Percentiles rank a stretch among this genome's conserved stretches.
These are phyloP conservation scores for Wallacemonas sp. DNA, from an alignment of 208 protist species.

Conservation along the genomic window DNA sequence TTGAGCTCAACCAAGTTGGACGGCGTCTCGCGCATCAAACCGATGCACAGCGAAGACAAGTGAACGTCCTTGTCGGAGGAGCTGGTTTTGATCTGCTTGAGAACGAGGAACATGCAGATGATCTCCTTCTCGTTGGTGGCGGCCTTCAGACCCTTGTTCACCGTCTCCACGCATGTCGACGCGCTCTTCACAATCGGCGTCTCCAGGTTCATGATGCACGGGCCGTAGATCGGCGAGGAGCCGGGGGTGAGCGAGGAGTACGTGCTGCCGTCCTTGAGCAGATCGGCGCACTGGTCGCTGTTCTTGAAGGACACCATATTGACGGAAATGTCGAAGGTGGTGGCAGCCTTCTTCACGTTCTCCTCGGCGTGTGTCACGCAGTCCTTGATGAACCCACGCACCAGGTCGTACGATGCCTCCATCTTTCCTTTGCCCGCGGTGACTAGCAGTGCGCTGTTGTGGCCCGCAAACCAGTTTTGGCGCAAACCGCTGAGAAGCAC, in stretches of 20 bases:
- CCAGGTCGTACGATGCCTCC: conserved; percentile 30
- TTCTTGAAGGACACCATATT: conserved; percentile 53
- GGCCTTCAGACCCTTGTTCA: conserved; percentile 45
- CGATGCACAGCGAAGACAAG: conserved; percentile 70
- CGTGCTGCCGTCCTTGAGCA: conserved; percentile 35
- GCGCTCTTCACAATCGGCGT: conserved; percentile 35
- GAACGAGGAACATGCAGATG: conserved; percentile 58
- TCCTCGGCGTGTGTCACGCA: conserved; percentile 52
- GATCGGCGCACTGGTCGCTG: conserved; percentile 50
- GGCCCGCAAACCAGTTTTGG: conserved; percentile 71
- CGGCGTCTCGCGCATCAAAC: conserved; percentile 42
- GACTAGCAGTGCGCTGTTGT: conserved; percentile 64
- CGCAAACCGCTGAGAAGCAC: conserved; percentile 68
- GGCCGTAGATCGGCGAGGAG: conserved; percentile 71
- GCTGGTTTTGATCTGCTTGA: conserved; percentile 68
- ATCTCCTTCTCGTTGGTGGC: conserved; percentile 54
- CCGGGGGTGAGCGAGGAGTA: conserved; percentile 54
- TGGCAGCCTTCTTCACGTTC: conserved; percentile 42
- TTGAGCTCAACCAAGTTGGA: conserved; percentile 53
- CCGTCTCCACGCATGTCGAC: conserved; percentile 29
- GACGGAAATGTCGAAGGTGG: conserved; percentile 64
- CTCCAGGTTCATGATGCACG: conserved; percentile 62
- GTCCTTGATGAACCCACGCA: conserved; percentile 36
- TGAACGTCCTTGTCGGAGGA: conserved; percentile 54
- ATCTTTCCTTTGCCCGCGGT: conserved; percentile 42